Evolutionary conservation across 768 basidiomycete species (phyloP).

Genomic region (Pleurotus eryngii): DNA sequence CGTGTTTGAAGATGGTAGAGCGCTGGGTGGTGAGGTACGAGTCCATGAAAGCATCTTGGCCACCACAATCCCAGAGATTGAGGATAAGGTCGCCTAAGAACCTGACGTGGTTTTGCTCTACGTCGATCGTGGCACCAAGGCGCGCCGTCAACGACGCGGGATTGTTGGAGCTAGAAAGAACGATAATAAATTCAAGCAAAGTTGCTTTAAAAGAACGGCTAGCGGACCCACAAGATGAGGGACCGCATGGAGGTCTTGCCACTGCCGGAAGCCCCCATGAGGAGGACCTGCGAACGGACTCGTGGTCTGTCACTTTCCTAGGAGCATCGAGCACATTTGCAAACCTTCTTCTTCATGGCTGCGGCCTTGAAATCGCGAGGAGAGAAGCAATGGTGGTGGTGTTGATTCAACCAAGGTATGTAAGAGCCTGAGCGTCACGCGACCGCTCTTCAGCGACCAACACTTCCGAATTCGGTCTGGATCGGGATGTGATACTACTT

Average conservation of each 20-base stretch:
- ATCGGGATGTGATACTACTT: too few species aligned
- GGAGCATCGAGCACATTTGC: conserved; percentile 13
- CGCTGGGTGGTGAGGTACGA: conserved; percentile 91
- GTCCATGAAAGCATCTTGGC: conserved; percentile 98
- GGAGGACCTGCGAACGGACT: conserved; percentile 65
- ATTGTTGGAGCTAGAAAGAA: conserved; percentile 76
- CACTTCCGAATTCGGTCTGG: too few species aligned
- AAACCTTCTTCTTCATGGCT: conserved; percentile 63
- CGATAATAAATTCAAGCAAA: conserved; percentile 3
- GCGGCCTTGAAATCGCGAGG: conserved; percentile 1
- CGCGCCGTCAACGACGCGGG: conserved; percentile 88
- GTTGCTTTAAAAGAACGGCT: not conserved
- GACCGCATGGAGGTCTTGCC: conserved; percentile 98
- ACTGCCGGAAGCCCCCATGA: conserved; percentile 97
- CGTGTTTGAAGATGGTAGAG: conserved; percentile 93
- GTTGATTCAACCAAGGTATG: not conserved
- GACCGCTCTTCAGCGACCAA: too few species aligned
- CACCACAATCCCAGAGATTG: conserved; percentile 98
- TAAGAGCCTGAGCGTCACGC: too few species aligned
- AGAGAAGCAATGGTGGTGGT: not conserved
- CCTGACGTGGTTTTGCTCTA: conserved; percentile 95
- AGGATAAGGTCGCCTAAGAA: conserved; percentile 95
- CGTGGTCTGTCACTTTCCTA: not conserved
- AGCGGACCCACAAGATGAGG: conserved; percentile 84
- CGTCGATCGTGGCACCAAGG: conserved; percentile 95